Evolutionary conservation across 2,329 filamentous ascomycete species (phyloP), one percentile per base, ranked within the genome.

Genomic region (Cercospora sp.): DNA sequence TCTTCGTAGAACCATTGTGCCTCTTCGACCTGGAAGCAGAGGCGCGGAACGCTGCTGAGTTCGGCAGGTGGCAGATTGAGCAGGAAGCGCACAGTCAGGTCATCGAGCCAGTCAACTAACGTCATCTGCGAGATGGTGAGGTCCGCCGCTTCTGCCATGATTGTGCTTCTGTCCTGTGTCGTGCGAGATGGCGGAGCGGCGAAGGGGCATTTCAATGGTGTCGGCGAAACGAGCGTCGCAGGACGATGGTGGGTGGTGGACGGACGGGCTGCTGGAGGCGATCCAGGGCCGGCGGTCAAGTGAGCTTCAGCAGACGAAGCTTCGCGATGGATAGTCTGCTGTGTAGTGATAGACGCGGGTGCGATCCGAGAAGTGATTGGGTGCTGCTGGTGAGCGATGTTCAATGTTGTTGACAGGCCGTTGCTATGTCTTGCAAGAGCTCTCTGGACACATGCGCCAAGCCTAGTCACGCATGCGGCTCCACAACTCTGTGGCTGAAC

Each of bases 1-100:
- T 99, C 95, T 84, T 99, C 95, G 87, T 99, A 99, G 82, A 97
- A 99, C 95, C 95, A 99, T 89, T 99, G 96, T 75, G 95, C 95
- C 82, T 99, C 96, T 81, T 99, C 95, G 74, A 99, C 91, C 82
- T 98, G 94, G 80, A 99, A 99, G 82, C 94, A 98, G 81, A 99
- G 95, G 78, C 95, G 91, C 78, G 93, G 92, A 67, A 97, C 91
- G 2, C 92, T 93, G 73, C 90, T 89, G 58, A 98, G 87, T 80
- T 99, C 95, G 80, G 95, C 93, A 72, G 91, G 87, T 57, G 96
- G 95, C 69, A 98, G 88, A 82, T 99, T 98, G 81, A 98, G 93
- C 78, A 99, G 94, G 82, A 99, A 99, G 79, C 96, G 93, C 79
- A 97, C 94, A 82, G 93, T 97, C 68, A 98, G 88, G 82, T 98